Conservation (phyloP, 2,329 filamentous ascomycete genomes). For the Talaromyces verruculosus region DNA sequence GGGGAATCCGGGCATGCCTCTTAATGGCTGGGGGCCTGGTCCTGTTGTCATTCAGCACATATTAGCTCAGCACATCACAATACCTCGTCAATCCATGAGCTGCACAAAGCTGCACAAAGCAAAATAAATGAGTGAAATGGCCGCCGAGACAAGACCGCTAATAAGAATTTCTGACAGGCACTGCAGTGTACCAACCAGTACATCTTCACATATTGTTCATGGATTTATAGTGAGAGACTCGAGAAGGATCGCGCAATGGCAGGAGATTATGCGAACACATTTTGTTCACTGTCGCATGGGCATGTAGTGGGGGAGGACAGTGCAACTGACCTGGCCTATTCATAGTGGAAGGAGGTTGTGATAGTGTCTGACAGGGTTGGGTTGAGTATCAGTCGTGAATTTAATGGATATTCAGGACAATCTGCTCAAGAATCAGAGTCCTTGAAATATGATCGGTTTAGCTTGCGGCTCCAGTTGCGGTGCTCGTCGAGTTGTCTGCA, state of each 20-base stretch:
- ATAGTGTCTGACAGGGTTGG: background rate
- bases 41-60: conserved; percentile 33
- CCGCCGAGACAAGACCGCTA: background rate
- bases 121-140: conserved; percentile 20
- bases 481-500: conserved; percentile 22
- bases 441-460: conserved; percentile 10
- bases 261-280: conserved; percentile 1
- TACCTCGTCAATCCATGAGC: conserved; percentile 2
- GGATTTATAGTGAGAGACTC: background rate
- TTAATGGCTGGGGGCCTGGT: conserved; percentile 52
- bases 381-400: background rate
- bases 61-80: background rate
- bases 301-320: conserved; percentile 32
- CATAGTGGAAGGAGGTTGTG: conserved; percentile 35
- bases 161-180: background rate
- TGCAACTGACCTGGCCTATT: conserved; percentile 48
- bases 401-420: background rate
- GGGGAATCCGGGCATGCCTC: conserved; percentile 56
- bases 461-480: conserved; percentile 12
- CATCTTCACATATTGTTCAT: background rate
- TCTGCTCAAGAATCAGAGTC: background rate
- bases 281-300: conserved; percentile 13
- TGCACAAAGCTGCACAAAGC: conserved; percentile 25
- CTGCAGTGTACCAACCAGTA: background rate
- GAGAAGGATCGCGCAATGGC: background rate